Evolutionary conservation across 495 filamentous ascomycete species (phyloP).

Genomic region (Schizothecium vesticola): DNA sequence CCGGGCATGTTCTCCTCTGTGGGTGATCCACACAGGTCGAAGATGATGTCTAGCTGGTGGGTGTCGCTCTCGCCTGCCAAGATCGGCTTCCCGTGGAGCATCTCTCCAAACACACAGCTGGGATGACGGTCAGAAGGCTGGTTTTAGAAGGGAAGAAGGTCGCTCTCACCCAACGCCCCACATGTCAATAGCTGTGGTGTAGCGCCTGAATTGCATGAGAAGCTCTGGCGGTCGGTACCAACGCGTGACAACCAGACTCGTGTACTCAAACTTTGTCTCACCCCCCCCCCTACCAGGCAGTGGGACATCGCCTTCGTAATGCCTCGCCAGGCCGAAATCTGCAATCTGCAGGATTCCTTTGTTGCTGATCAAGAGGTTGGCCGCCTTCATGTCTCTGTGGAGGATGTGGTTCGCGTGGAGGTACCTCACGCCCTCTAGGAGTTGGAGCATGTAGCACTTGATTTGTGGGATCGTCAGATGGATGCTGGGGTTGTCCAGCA

Average conservation of each 20-base stretch:
- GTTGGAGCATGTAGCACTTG: conserved; percentile 95
- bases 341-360: conserved; percentile 90
- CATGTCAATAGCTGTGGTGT: conserved; percentile 95
- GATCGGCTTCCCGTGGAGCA: conserved; percentile 92
- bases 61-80: conserved; percentile 81
- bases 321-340: conserved; percentile 91
- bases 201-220: conserved; percentile 74
- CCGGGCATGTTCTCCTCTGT: conserved; percentile 92
- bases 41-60: conserved; percentile 87
- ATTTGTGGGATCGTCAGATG: conserved; percentile 83
- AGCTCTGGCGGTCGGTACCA: conserved; percentile 98
- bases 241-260: conserved; percentile 85
- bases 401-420: conserved; percentile 85
- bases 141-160: background rate
- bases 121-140: conserved; percentile 22
- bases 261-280: conserved; percentile 85
- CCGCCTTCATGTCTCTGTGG: conserved; percentile 98
- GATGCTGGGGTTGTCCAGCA: conserved; percentile 90
- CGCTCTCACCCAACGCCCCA: conserved; percentile 86
- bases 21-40: conserved; percentile 86
- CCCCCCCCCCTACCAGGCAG: conserved; percentile 75
- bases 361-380: conserved; percentile 96
- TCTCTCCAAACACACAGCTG: conserved; percentile 96
- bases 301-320: conserved; percentile 83
- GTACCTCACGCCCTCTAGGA: conserved; percentile 84